Conservation (phyloP, 2,329 filamentous ascomycete genomes). For the Xenosphaeropsis pyriputrescens region DNA sequence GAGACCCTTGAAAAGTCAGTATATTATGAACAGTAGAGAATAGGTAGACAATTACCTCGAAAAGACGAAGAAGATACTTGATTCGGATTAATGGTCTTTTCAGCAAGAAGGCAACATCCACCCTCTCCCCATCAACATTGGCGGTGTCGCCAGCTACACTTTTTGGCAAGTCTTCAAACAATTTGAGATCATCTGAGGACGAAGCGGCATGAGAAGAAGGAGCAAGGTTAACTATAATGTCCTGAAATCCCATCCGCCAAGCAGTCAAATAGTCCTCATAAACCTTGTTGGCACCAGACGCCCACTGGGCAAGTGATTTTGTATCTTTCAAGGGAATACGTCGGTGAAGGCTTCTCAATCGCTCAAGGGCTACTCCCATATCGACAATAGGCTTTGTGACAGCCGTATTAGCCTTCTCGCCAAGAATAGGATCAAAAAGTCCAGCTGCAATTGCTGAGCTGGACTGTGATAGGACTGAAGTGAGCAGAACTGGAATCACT, state of each 20-base stretch:
- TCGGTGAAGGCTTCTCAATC: slow-evolving; percentile 66
- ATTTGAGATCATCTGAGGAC: slow-evolving; percentile 12
- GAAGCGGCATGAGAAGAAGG: slow-evolving; percentile 29
- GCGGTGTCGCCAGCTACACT: slow-evolving; percentile 52
- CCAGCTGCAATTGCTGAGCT: slow-evolving; percentile 48
- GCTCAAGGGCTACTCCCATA: slow-evolving; percentile 85
- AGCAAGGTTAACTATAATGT: slow-evolving; percentile 84
- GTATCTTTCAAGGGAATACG: slow-evolving; percentile 63
- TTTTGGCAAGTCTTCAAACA: slow-evolving; percentile 41
- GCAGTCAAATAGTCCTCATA: slow-evolving; percentile 77
- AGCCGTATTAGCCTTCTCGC: slow-evolving; percentile 34
- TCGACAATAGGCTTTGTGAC: slow-evolving; percentile 76
- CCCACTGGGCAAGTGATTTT: slow-evolving; percentile 65
- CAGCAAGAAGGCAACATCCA: slow-evolving; percentile 86
- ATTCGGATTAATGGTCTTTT: slow-evolving; percentile 79
- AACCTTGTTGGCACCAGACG: slow-evolving; percentile 58
- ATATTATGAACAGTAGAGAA: slow-evolving; percentile 4
- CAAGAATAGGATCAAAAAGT: slow-evolving; percentile 42
- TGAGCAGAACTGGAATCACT: slow-evolving; percentile 83
- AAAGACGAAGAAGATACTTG: slow-evolving; percentile 74
- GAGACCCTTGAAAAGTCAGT: slow-evolving; percentile 4
- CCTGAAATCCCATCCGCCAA: slow-evolving; percentile 89
- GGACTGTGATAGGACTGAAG: slow-evolving; percentile 64
- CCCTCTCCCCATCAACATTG: slow-evolving; percentile 57
- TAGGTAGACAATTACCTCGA: slow-evolving; percentile 38